A percentile compares a stretch with the other conserved stretches of the same genome.
These are phyloP conservation scores for Boletus tylopilopsis DNA, from an alignment of 768 basidiomycete species.

Conservation along the genomic window DNA sequence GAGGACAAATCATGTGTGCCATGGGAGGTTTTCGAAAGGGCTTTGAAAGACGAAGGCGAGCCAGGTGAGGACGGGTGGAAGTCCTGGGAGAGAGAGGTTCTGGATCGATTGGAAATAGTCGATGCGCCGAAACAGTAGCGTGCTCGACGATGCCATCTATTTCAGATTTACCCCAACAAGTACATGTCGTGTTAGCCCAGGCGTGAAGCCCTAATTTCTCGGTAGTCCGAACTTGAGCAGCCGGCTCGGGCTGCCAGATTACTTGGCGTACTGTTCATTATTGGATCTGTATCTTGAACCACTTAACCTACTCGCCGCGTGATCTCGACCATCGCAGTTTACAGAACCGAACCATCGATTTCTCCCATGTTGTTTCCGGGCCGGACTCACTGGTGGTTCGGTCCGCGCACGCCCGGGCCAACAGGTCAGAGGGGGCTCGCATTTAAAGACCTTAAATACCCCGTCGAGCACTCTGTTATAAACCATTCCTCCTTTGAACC, in stretches of 20 bases:
- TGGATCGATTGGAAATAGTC: conserved; percentile 62
- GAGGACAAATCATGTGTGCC: conserved; percentile 63
- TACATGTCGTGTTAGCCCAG: too few species aligned
- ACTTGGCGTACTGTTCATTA: too few species aligned
- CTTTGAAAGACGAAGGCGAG: conserved; percentile 48
- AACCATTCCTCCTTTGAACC: background rate
- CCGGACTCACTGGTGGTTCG: conserved; percentile 5
- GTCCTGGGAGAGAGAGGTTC: conserved; percentile 81
- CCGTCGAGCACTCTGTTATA: background rate
- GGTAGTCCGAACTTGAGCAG: too few species aligned
- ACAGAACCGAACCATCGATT: too few species aligned
- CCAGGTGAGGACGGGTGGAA: conserved; percentile 63
- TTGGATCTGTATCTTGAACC: too few species aligned
- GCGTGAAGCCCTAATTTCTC: too few species aligned
- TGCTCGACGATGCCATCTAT: background rate
- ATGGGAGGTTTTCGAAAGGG: conserved; percentile 70
- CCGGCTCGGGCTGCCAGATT: too few species aligned
- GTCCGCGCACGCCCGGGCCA: conserved; percentile 5
- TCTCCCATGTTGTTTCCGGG: background rate
- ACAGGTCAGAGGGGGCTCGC: too few species aligned
- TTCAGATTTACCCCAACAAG: background rate
- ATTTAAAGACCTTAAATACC: conserved; percentile 11
- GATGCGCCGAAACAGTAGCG: conserved; percentile 25
- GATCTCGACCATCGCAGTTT: too few species aligned
- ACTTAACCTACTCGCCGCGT: too few species aligned